Evolutionary conservation across 2,329 filamentous ascomycete genomes (phyloP).

Genomic region (Phoma sp.): DNA sequence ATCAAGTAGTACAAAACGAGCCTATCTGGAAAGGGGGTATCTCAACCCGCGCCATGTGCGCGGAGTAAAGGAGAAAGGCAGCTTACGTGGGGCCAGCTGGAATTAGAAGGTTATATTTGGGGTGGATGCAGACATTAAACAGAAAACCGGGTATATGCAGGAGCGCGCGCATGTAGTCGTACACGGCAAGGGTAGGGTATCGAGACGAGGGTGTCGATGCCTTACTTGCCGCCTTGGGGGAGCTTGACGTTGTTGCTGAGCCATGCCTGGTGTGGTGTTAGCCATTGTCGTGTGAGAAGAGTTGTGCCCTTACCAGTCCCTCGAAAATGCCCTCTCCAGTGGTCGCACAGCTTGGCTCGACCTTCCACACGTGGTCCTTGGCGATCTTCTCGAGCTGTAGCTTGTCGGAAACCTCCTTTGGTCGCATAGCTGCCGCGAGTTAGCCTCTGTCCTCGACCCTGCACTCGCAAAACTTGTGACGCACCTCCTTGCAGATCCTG

Average conservation of each 20-base stretch:
- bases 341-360: constrained; percentile 61
- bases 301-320: constrained; percentile 50
- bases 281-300: not conserved
- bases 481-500: constrained; percentile 89
- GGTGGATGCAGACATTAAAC: constrained; percentile 29
- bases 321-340: constrained; percentile 62
- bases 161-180: constrained; percentile 45
- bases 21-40: constrained; percentile 21
- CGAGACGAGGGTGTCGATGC: constrained; percentile 2
- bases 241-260: constrained; percentile 59
- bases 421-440: constrained; percentile 53
- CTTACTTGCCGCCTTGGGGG: constrained; percentile 47
- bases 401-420: constrained; percentile 57
- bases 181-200: constrained; percentile 26
- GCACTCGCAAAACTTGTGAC: constrained; percentile 47
- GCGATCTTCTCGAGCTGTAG: constrained; percentile 58
- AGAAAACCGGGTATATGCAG: constrained; percentile 49
- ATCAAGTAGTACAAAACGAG: constrained; percentile 18
- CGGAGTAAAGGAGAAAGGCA: constrained; percentile 16
- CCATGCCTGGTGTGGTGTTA: constrained; percentile 50
- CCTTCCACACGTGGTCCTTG: constrained; percentile 61
- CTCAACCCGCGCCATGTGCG: constrained; percentile 17
- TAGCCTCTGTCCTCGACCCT: constrained; percentile 8
- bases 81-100: constrained; percentile 4
- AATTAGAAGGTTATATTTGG: constrained; percentile 35